Evolutionary conservation across 2,329 filamentous ascomycete species (phyloP).

Genomic region (Exophiala sideris): DNA sequence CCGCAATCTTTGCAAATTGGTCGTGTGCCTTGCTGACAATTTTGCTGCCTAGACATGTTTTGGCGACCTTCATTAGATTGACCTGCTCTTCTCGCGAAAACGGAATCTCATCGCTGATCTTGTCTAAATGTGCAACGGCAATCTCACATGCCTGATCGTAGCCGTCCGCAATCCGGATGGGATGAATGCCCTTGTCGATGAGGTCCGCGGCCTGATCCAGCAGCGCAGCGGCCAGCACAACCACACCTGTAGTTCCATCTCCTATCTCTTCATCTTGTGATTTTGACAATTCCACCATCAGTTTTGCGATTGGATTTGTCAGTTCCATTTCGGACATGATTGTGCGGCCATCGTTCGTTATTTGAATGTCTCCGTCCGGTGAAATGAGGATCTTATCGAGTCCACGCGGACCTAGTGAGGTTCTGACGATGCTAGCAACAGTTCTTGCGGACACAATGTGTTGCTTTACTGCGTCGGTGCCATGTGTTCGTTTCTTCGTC

Average conservation of each 20-base stretch:
- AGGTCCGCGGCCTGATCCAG: conserved; percentile 95
- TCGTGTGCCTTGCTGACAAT: conserved; percentile 99
- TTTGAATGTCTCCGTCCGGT: conserved; percentile 96
- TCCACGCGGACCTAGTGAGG: conserved; percentile 88
- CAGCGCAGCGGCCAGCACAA: conserved; percentile 89
- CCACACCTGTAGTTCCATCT: conserved; percentile 95
- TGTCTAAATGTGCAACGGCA: conserved; percentile 85
- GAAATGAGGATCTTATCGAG: conserved; percentile 99
- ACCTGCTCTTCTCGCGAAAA: conserved; percentile 76
- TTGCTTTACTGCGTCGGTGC: conserved; percentile 95
- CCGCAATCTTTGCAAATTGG: conserved; percentile 94
- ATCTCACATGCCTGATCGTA: conserved; percentile 98
- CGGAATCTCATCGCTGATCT: conserved; percentile 84
- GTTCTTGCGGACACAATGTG: conserved; percentile 96
- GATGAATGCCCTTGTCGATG: conserved; percentile 99
- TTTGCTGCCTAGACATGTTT: conserved; percentile 95
- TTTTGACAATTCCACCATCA: conserved; percentile 94
- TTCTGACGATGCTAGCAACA: conserved; percentile 95
- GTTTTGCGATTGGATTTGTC: conserved; percentile 94
- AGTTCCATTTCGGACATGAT: conserved; percentile 98
- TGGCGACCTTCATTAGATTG: conserved; percentile 91
- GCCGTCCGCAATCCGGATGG: conserved; percentile 95
- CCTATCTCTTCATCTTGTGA: conserved; percentile 99
- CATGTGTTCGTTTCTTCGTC: conserved; percentile 94
- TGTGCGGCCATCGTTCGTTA: conserved; percentile 97